Evolutionary conservation across 768 basidiomycete species (phyloP).

Genomic region (Flagelloscypha sp.): DNA sequence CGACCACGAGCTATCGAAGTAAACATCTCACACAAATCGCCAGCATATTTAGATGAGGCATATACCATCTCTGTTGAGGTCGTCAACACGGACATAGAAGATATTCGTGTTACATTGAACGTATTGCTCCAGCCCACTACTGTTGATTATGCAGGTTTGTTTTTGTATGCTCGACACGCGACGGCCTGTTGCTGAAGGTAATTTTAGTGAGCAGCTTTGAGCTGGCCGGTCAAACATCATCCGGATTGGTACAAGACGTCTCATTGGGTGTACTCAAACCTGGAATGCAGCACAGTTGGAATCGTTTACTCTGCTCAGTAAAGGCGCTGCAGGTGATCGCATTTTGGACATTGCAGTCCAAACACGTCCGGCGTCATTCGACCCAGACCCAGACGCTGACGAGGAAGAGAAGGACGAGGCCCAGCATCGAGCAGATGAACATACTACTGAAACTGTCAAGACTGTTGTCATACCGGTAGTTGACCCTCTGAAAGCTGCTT

Average conservation of each 20-base stretch:
- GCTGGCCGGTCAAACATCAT: slow-evolving; percentile 55
- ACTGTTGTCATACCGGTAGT: slow-evolving; percentile 61
- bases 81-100: slow-evolving; percentile 61
- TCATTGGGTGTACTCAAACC: slow-evolving; percentile 56
- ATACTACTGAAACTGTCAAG: slow-evolving; percentile 52
- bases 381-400: slow-evolving; percentile 1
- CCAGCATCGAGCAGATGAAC: slow-evolving; percentile 22
- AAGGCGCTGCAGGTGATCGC: slow-evolving; percentile 60
- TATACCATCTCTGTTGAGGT: slow-evolving; percentile 69
- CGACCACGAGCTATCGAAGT: slow-evolving; percentile 52
- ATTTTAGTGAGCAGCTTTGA: slow-evolving; percentile 52
- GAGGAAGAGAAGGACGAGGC: slow-evolving; percentile 13
- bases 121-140: slow-evolving; percentile 76
- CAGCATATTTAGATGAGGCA: slow-evolving; percentile 75
- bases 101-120: slow-evolving; percentile 62
- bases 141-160: slow-evolving; percentile 57
- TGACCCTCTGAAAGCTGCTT: slow-evolving; percentile 48
- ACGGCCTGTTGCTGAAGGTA: background rate
- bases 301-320: slow-evolving; percentile 53
- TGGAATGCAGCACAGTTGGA: slow-evolving; percentile 48
- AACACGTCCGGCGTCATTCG: slow-evolving; percentile 31
- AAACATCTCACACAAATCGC: slow-evolving; percentile 47
- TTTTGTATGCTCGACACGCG: background rate
- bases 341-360: slow-evolving; percentile 77
- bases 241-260: slow-evolving; percentile 67